phyloP scores from a whole-genome alignment of 345 rosid species.

The Ailanthus altissimus region DNA sequence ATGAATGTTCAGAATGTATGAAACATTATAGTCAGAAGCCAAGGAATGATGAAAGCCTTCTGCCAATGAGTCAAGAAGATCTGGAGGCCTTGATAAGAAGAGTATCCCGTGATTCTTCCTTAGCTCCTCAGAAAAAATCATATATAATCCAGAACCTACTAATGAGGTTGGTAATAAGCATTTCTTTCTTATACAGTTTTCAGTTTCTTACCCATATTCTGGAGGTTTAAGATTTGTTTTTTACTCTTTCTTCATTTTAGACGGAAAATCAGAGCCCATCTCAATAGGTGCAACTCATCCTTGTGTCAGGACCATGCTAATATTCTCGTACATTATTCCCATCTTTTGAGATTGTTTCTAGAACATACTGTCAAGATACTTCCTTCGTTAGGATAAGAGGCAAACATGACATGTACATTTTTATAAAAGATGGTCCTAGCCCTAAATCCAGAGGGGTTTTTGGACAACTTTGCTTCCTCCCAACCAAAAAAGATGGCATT shows the following conservation, averaged over 20 bases:
- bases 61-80: constrained; percentile 58
- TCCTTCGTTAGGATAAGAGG: background rate
- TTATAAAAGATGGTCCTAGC: background rate
- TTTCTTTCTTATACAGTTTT: background rate
- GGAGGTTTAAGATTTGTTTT: background rate
- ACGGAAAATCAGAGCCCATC: background rate
- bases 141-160: constrained; percentile 65
- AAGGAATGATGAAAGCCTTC: constrained; percentile 34
- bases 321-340: background rate
- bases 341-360: background rate
- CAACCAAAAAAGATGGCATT: background rate
- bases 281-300: background rate
- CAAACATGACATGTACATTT: background rate
- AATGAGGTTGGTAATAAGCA: constrained; percentile 54
- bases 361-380: background rate
- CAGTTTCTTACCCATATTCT: background rate
- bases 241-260: background rate
- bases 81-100: constrained; percentile 67
- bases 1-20: constrained; percentile 32
- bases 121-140: constrained; percentile 64
- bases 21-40: constrained; percentile 32
- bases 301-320: background rate
- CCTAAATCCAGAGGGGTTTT: background rate
- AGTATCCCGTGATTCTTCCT: constrained; percentile 63
- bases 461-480: background rate